Evolutionary conservation across 768 basidiomycete species (phyloP).

Genomic region (Holtermanniella nyarrowii): DNA sequence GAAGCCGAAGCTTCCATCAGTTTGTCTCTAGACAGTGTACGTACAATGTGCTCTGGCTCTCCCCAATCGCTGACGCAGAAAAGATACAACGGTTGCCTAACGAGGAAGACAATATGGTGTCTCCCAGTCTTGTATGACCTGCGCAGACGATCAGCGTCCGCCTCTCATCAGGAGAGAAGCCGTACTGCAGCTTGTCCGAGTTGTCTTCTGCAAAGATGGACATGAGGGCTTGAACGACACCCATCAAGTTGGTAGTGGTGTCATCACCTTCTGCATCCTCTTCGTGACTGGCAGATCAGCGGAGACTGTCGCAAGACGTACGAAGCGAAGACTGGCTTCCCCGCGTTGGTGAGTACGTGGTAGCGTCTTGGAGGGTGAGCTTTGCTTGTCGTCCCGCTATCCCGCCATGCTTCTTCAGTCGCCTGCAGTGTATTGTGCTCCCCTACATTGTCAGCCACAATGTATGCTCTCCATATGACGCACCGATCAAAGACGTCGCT

Average conservation of each 20-base stretch:
- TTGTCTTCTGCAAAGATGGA: conserved; percentile 90
- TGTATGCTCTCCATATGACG: too few species aligned
- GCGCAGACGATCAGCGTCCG: conserved; percentile 35
- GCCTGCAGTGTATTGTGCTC: too few species aligned
- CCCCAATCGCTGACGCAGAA: conserved; percentile 85
- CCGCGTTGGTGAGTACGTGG: conserved; percentile 86
- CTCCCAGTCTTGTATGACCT: conserved; percentile 72
- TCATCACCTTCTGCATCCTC: conserved; percentile 49
- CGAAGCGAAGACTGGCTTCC: conserved; percentile 95
- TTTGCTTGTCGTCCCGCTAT: too few species aligned
- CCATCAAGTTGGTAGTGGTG: conserved; percentile 66
- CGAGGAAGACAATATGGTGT: conserved; percentile 74
- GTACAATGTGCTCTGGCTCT: conserved; percentile 89
- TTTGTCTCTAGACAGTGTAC: conserved; percentile 26
- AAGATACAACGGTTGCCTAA: conserved; percentile 81
- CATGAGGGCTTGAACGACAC: conserved; percentile 87
- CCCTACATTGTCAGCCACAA: too few species aligned
- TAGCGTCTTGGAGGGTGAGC: conserved; percentile 55
- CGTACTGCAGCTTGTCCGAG: conserved; percentile 53
- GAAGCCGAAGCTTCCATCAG: conserved; percentile 63
- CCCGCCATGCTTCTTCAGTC: too few species aligned
- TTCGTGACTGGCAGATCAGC: conserved; percentile 43
- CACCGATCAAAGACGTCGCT: background rate
- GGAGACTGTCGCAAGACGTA: conserved; percentile 41
- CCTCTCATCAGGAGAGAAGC: conserved; percentile 19